Evolutionary conservation across 169 alveolate genomes (phyloP), one percentile per base, ranked within the genome.

Genomic region (Ichthyophthirius multifiliis): DNA sequence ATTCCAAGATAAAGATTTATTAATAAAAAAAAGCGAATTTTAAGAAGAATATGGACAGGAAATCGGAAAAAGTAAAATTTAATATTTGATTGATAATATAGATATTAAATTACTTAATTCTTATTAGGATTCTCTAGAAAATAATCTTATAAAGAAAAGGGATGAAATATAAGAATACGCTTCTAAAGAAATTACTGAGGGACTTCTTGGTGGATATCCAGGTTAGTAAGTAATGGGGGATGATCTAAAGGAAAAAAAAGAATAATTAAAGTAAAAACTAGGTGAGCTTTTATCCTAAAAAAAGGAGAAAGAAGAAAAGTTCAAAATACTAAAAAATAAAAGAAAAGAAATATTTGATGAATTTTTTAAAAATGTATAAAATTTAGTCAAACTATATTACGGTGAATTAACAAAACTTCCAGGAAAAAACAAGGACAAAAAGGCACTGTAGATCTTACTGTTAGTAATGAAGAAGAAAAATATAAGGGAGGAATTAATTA

Each of bases 301-400:
- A 23, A 55, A 55, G 16, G 13, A 55, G 39, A 39, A 34, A 20
- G 71, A 55, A 55, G 71, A 55, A 20, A 39, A 55, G n/a, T 23
- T 55, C 3, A 55, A 55, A 55, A 55, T 27, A 12, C 23, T 55
- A 6, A 55, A 55, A 10, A 55, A 20, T 27, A 27, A 27, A 55
- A 34, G 71, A 27, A 55, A 55, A 55, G 71, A 55, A n/a, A 55
- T 27, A 55, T 55, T 55, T 55, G 71, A 55, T 55, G 39, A 55
- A 2, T 55, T 55, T 39, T 55, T 55, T 55, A 55, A 55, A 7
- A 39, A 55, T 27, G 71, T 55, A 27, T 23, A 55, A 55, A 55
- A 10, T n/a, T 55, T 27, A 55, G 71, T 55, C 7, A 55, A 55
- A 55, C 23, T 55, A 20, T 55, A 55, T 55, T 55, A 55, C 31